These are phyloP conservation scores for Microsporum ferrugineum DNA, from an alignment of 2,329 filamentous ascomycete species.

Conservation along the genomic window DNA sequence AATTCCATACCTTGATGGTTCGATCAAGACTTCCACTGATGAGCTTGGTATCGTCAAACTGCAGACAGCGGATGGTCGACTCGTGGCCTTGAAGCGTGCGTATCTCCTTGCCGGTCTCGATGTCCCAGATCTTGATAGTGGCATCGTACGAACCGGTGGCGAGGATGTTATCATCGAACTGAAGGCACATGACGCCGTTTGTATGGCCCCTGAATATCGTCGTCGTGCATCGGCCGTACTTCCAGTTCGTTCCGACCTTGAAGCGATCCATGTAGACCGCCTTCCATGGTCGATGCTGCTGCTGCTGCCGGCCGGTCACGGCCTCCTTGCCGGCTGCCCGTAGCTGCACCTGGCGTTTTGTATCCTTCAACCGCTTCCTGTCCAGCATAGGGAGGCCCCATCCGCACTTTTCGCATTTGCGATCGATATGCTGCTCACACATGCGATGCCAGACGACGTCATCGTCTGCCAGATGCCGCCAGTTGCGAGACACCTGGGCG, in stretches of 20 bases:
- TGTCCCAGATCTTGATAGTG: constrained; percentile 93
- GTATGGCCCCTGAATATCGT: constrained; percentile 76
- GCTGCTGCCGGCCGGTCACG: background rate
- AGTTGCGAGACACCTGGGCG: constrained; percentile 80
- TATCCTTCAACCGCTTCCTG: constrained; percentile 72
- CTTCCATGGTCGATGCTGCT: constrained; percentile 66
- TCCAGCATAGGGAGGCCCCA: constrained; percentile 89
- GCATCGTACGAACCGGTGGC: constrained; percentile 92
- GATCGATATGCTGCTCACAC: constrained; percentile 93
- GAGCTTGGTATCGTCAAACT: constrained; percentile 85
- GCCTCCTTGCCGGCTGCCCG: constrained; percentile 25
- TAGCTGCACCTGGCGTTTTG: constrained; percentile 72
- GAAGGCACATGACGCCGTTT: constrained; percentile 71
- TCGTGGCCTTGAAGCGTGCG: constrained; percentile 77
- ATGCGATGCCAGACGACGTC: constrained; percentile 97
- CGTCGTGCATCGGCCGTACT: constrained; percentile 77
- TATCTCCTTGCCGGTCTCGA: constrained; percentile 74
- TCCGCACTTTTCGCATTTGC: constrained; percentile 88
- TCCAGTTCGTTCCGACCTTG: constrained; percentile 96
- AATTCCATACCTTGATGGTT: constrained; percentile 91
- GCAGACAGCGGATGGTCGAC: constrained; percentile 71
- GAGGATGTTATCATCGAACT: constrained; percentile 79
- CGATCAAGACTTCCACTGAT: constrained; percentile 82
- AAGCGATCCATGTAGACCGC: constrained; percentile 92
- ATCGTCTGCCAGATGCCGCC: constrained; percentile 85